Conservation (phyloP, 164 flowering plant genomes). For the Stephania cephalantha region DNA sequence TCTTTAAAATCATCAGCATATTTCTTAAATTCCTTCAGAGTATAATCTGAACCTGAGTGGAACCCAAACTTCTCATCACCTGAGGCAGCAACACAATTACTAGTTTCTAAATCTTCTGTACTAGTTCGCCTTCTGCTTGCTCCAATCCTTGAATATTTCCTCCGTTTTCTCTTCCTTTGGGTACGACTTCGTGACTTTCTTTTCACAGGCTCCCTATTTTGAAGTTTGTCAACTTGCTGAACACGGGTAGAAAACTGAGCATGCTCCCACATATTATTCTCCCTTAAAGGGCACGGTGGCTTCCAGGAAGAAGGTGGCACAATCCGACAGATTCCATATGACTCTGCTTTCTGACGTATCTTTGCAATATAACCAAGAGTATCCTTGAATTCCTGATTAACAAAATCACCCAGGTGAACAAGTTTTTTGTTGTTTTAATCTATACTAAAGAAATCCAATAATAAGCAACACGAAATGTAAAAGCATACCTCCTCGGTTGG, state of each 20-base stretch:
- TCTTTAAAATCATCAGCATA: constrained; percentile 54
- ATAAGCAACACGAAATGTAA: neutral
- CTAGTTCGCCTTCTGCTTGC: constrained; percentile 26
- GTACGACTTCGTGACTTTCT: constrained; percentile 39
- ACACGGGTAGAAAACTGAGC: constrained; percentile 62
- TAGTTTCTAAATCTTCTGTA: constrained; percentile 34
- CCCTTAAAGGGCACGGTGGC: constrained; percentile 71
- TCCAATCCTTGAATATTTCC: constrained; percentile 43
- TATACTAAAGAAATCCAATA: neutral
- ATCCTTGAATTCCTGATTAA: constrained; percentile 70
- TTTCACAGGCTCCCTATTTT: constrained; percentile 73
- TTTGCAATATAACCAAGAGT: constrained; percentile 62
- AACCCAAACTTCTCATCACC: constrained; percentile 88
- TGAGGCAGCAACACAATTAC: constrained; percentile 29
- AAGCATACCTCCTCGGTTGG: constrained; percentile 61
- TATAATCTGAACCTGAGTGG: constrained; percentile 72
- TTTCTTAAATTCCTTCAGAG: constrained; percentile 54
- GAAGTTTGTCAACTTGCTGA: constrained; percentile 76
- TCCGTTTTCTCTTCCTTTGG: constrained; percentile 54
- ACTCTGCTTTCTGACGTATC: constrained; percentile 54
- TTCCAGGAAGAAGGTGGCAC: constrained; percentile 81
- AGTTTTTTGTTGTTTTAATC: neutral
- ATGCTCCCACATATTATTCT: constrained; percentile 47
- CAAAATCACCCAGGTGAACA: constrained; percentile 2
- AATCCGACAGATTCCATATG: constrained; percentile 85